Base-by-base conservation (phyloP, 495 filamentous ascomycete species). In the Trichoderma erinaceum region DNA sequence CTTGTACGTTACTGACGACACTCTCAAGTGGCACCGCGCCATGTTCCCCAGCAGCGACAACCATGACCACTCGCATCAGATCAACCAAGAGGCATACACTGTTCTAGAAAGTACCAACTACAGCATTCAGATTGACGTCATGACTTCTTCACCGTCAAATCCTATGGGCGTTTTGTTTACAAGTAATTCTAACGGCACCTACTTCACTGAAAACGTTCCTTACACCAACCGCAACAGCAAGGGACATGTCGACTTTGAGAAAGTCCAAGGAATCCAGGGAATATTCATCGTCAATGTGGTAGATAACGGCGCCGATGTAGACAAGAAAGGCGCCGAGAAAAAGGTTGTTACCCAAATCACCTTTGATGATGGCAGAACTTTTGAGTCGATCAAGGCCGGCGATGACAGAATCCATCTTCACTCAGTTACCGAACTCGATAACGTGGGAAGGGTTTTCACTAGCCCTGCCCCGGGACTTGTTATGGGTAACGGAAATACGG, bases 171-270 rank as follows among this genome's bases (percentile, higher is more conserved):
- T 90, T 3, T 82, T 97, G 23, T 91, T 96, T 71, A 94, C 91
- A 11, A 97, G 94, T 73, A 98, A 98, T 71, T 97, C 92, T 23
- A 95, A 97, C 73, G 95, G 95, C 56, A 97, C 93, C 2, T 97
- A 96, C 74, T 99, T 97, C 76, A 92, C 87, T 0, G 86, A 88
- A 66, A 97, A 97, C 74, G 87, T 92, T 65, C 89, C 94, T 72
- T 87, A 97, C 75, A 97, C 93, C 38, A 98, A 99, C 77, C 88
- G 92, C 65, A 87, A 91, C 74, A 32, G 66, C 15, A 71, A 77
- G 4, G 91, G 90, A 7, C 81, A 84, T 32, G 92, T 98, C 50
- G 95, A 98, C 75, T 99, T 98, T 72, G 95, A 99, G 74, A 94
- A 96, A 76, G 85, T 98, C 61, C 80, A 88, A 48, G 87, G 87